Evolutionary conservation across 176 grass and related monocot species (phyloP).

Genomic region (Saccharum officinarum): DNA sequence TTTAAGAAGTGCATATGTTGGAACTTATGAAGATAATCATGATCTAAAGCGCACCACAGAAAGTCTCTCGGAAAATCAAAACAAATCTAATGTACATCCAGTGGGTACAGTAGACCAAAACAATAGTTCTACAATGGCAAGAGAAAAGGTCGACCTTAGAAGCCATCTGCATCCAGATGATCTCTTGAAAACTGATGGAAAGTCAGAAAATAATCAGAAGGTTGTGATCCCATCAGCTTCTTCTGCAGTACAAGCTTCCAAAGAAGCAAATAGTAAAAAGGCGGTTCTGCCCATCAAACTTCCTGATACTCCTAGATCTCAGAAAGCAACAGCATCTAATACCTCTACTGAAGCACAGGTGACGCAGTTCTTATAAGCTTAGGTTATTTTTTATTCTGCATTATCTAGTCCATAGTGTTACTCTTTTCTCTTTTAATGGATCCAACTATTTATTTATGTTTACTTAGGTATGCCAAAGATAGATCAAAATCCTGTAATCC

Average conservation of each 20-base stretch:
- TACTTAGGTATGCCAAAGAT: background rate
- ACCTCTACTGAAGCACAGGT: constrained; percentile 36
- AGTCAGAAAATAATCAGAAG: constrained; percentile 34
- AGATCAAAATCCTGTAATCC: background rate
- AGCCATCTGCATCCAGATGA: background rate
- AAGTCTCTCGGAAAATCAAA: constrained; percentile 26
- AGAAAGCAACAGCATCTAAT: constrained; percentile 28
- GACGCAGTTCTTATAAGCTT: constrained; percentile 6
- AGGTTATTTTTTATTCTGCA: background rate
- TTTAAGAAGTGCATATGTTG: constrained; percentile 38
- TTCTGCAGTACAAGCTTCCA: constrained; percentile 17
- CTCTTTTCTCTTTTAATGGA: background rate
- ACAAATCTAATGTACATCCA: constrained; percentile 10
- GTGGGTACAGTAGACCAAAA: constrained; percentile 23
- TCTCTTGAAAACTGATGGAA: constrained; percentile 15
- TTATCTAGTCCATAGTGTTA: background rate
- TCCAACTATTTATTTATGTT: constrained; percentile 1
- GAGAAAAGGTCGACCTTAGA: background rate
- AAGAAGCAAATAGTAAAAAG: constrained; percentile 23
- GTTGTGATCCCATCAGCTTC: background rate
- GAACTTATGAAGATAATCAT: constrained; percentile 8
- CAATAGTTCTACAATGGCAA: constrained; percentile 27
- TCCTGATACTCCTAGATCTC: constrained; percentile 30
- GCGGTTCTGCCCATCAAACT: constrained; percentile 37
- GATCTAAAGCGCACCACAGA: constrained; percentile 3